Evolutionary conservation across 2,329 filamentous ascomycete genomes (phyloP).

Genomic region (Ophiostoma sp.): DNA sequence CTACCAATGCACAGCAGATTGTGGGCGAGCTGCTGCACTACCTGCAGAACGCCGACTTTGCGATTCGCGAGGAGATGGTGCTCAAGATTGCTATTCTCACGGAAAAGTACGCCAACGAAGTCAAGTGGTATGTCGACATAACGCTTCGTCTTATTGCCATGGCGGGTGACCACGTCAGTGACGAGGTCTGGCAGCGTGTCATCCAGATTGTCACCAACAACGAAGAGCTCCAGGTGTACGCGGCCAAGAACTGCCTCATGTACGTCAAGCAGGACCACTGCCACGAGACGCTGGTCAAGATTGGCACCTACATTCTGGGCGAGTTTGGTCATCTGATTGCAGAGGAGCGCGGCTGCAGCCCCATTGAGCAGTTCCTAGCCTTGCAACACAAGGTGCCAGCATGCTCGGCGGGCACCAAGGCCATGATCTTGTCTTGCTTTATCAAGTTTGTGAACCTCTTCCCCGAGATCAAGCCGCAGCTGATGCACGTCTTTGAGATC

Average conservation of each 20-base stretch:
- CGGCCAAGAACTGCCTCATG: constrained; percentile 84
- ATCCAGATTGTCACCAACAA: constrained; percentile 99
- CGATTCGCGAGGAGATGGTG: constrained; percentile 98
- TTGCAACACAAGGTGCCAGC: constrained; percentile 83
- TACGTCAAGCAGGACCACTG: constrained; percentile 91
- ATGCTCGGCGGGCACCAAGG: constrained; percentile 82
- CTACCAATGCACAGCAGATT: constrained; percentile 86
- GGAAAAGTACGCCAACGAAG: constrained; percentile 96
- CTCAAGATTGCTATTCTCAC: constrained; percentile 97
- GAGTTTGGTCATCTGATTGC: constrained; percentile 97
- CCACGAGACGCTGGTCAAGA: constrained; percentile 96
- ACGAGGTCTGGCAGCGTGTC: constrained; percentile 98
- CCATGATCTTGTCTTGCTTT: constrained; percentile 91
- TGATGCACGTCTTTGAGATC: constrained; percentile 80
- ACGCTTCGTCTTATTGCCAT: constrained; percentile 90
- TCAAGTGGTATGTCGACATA: constrained; percentile 99
- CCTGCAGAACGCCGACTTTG: constrained; percentile 93
- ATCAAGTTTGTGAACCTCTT: constrained; percentile 98
- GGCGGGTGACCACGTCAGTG: constrained; percentile 96
- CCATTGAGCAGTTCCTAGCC: constrained; percentile 94
- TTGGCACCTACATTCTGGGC: constrained; percentile 90
- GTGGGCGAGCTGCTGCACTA: constrained; percentile 92
- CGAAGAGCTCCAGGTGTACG: constrained; percentile 94
- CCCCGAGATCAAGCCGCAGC: constrained; percentile 94
- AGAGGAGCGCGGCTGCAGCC: constrained; percentile 84